phyloP scores from a whole-genome alignment of 257 asterid genomes.

The Solanum bukasovii region DNA sequence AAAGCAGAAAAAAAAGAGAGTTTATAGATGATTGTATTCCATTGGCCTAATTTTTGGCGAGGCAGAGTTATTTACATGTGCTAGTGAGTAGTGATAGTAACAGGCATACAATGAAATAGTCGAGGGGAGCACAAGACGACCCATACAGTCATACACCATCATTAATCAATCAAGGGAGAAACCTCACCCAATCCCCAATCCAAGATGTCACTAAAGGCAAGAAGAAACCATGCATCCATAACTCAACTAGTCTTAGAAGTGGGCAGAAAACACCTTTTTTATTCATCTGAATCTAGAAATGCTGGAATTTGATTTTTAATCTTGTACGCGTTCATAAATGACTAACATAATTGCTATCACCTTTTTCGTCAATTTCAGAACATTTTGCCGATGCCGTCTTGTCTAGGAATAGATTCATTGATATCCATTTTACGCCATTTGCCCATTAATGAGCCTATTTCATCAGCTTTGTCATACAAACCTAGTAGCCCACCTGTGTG shows the following conservation, averaged over 20 bases:
- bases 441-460: constrained; percentile 49
- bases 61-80: neutral
- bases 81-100: neutral
- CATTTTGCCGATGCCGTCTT: constrained; percentile 85
- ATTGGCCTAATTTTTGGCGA: too few relatives aligned
- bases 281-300: neutral
- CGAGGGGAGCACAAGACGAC: neutral
- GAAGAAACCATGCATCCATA: neutral
- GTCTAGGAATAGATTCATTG: constrained; percentile 45
- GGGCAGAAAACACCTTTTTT: neutral
- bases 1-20: neutral
- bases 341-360: neutral
- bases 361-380: constrained; percentile 20
- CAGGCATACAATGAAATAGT: too few relatives aligned
- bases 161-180: too few relatives aligned
- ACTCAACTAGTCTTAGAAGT: neutral
- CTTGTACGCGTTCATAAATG: neutral
- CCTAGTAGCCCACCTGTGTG: constrained; percentile 93
- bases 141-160: too few relatives aligned
- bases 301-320: neutral
- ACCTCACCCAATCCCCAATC: too few relatives aligned
- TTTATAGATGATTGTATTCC: too few relatives aligned
- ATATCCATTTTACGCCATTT: constrained; percentile 78
- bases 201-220: neutral
- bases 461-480: constrained; percentile 66